Conservation (phyloP, 768 basidiomycete species). For the Pisolithus marmoratus region DNA sequence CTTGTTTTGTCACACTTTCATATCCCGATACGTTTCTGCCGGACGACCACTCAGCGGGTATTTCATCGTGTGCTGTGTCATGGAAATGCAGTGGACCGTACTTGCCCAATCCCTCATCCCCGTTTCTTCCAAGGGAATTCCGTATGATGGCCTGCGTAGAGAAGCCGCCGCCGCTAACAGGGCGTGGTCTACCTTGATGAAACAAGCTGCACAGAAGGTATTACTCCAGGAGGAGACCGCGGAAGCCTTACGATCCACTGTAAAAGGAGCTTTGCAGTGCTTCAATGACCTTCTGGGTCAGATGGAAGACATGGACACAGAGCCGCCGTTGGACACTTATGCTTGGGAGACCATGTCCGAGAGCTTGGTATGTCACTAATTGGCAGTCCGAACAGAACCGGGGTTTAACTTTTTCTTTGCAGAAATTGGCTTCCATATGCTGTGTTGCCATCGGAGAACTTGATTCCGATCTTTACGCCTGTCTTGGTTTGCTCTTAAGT, state of each 20-base stretch:
- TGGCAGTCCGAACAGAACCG: not conserved
- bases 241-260: conserved; percentile 40
- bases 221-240: conserved; percentile 33
- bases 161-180: conserved; percentile 83
- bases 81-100: conserved; percentile 81
- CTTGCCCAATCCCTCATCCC: conserved; percentile 64
- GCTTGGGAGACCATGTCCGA: conserved; percentile 93
- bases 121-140: conserved; percentile 24
- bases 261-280: conserved; percentile 63
- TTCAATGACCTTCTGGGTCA: conserved; percentile 74
- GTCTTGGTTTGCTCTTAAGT: conserved; percentile 70
- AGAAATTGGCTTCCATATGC: conserved; percentile 87
- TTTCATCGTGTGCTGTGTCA: conserved; percentile 84
- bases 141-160: conserved; percentile 25
- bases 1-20: conserved; percentile 60
- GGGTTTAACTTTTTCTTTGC: not conserved
- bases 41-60: conserved; percentile 82
- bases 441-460: conserved; percentile 65
- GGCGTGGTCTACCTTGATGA: conserved; percentile 70
- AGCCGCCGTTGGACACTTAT: conserved; percentile 80
- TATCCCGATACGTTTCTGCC: conserved; percentile 67
- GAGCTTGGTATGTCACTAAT: conserved; percentile 53
- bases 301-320: conserved; percentile 76
- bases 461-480: conserved; percentile 62
- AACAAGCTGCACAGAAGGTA: conserved; percentile 36